Percentiles rank a stretch among this genome's conserved stretches.
phyloP scores from a whole-genome alignment of 2,329 filamentous ascomycete species.

The Shiraia bambusicola region DNA sequence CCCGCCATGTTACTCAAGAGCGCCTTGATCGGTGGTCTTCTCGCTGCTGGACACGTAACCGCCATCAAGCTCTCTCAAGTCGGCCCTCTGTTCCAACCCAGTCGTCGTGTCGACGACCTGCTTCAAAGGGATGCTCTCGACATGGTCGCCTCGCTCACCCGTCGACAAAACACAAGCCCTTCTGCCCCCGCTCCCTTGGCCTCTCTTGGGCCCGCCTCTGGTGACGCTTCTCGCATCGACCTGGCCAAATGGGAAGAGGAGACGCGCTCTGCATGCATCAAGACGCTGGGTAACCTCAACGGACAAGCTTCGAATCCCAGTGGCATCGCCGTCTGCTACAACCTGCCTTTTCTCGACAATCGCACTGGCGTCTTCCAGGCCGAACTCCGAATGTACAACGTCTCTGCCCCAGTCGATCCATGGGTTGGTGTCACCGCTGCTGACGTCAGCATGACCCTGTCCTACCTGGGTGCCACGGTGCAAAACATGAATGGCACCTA shows the following conservation, averaged over 20 bases:
- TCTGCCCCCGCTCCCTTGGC: slow-evolving; percentile 31
- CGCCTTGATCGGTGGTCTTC: slow-evolving; percentile 33
- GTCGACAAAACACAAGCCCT: slow-evolving; percentile 37
- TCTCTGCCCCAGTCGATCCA: slow-evolving; percentile 58
- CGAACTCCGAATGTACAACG: slow-evolving; percentile 72
- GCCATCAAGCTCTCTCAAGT: slow-evolving; percentile 28
- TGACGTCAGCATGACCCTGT: slow-evolving; percentile 46
- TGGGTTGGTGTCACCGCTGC: slow-evolving; percentile 47
- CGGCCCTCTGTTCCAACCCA: slow-evolving; percentile 31
- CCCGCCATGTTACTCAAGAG: slow-evolving; percentile 37
- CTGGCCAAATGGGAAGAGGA: slow-evolving; percentile 40
- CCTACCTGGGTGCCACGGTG: slow-evolving; percentile 47
- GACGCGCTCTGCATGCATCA: slow-evolving; percentile 58
- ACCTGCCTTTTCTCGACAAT: slow-evolving; percentile 70
- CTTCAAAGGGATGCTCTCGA: slow-evolving; percentile 35
- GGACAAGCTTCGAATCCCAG: slow-evolving; percentile 67
- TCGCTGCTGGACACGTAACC: slow-evolving; percentile 36
- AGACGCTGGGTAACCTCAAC: slow-evolving; percentile 57
- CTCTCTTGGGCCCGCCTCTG: slow-evolving; percentile 37
- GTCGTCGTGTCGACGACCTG: slow-evolving; percentile 34
- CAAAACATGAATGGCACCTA: slow-evolving; percentile 41
- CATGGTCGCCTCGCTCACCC: slow-evolving; percentile 39
- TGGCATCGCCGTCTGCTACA: slow-evolving; percentile 80
- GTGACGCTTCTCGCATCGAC: slow-evolving; percentile 36
- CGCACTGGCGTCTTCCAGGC: slow-evolving; percentile 71